phyloP scores from a whole-genome alignment of 352 stramenopile species.

The Phytopythium helicoides region DNA sequence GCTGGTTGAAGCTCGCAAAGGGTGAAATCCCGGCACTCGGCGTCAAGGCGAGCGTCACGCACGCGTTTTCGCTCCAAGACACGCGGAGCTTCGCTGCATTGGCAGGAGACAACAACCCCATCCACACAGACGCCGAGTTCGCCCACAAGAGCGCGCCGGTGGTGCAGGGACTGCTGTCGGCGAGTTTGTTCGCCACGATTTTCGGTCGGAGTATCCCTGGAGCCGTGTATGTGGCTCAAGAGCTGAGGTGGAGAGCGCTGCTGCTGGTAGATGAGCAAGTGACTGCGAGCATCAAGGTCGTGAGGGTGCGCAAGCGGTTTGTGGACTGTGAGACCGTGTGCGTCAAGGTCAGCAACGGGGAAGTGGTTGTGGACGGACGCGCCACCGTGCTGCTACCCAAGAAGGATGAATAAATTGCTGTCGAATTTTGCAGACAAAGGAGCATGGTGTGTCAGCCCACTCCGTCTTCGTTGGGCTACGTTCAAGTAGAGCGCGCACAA shows the following conservation, averaged over 20 bases:
- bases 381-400: conserved; percentile 65
- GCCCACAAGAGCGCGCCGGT: conserved; percentile 36
- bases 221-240: conserved; percentile 72
- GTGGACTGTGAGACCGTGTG: conserved; percentile 74
- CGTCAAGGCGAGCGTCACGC: conserved; percentile 52
- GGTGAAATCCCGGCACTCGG: conserved; percentile 49
- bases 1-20: conserved; percentile 31
- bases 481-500: too few species aligned
- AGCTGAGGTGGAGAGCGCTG: conserved; percentile 59
- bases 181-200: conserved; percentile 81
- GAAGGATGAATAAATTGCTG: too few species aligned
- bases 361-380: conserved; percentile 60
- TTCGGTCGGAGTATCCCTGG: conserved; percentile 72
- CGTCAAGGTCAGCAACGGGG: conserved; percentile 38
- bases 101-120: conserved; percentile 73
- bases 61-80: conserved; percentile 61
- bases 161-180: conserved; percentile 79
- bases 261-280: conserved; percentile 66
- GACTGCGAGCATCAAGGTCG: conserved; percentile 54
- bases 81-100: conserved; percentile 58
- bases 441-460: too few species aligned
- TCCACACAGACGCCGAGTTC: conserved; percentile 62
- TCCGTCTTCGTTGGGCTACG: too few species aligned
- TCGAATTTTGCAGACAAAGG: too few species aligned
- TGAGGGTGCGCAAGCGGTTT: conserved; percentile 60